Evolutionary conservation across 208 protist genomes (phyloP).

Genomic region (Angomonas ambiguus): DNA sequence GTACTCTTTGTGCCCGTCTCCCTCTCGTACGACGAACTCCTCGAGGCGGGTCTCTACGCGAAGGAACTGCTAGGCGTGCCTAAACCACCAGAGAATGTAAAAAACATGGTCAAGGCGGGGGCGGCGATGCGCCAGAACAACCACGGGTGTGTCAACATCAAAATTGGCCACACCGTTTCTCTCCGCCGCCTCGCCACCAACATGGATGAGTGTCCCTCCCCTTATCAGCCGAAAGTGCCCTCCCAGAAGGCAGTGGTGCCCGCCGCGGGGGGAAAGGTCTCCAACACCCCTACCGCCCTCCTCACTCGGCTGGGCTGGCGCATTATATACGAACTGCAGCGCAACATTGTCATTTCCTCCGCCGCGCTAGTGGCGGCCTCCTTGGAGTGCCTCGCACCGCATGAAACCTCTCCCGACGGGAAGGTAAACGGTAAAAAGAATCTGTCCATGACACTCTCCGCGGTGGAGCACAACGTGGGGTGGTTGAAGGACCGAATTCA

Average conservation of each 20-base stretch:
- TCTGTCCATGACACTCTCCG: slow-evolving; percentile 14
- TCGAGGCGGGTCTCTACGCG: slow-evolving; percentile 79
- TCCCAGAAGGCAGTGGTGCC: not conserved
- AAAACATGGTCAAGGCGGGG: slow-evolving; percentile 64
- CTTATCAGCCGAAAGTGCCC: slow-evolving; percentile 30
- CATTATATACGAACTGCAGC: slow-evolving; percentile 57
- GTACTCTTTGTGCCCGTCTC: slow-evolving; percentile 80
- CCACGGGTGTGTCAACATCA: slow-evolving; percentile 80
- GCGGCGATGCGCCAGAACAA: slow-evolving; percentile 37
- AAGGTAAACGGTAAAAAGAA: not conserved
- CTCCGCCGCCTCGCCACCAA: slow-evolving; percentile 28
- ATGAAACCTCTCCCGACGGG: not conserved
- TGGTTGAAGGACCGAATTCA: slow-evolving; percentile 52
- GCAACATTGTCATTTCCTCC: slow-evolving; percentile 73
- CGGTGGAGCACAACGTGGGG: slow-evolving; percentile 24
- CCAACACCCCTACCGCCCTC: slow-evolving; percentile 29
- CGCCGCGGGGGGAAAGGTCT: slow-evolving; percentile 9
- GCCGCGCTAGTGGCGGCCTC: slow-evolving; percentile 66
- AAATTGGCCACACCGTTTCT: slow-evolving; percentile 75
- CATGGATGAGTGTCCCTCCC: slow-evolving; percentile 14
- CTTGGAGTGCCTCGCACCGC: slow-evolving; percentile 40
- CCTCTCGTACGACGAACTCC: slow-evolving; percentile 87
- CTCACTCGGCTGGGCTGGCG: slow-evolving; percentile 57
- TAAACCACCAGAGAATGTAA: slow-evolving; percentile 73
- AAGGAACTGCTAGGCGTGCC: slow-evolving; percentile 83